Percentiles rank a stretch among this genome's conserved stretches.
Evolutionary conservation across 139 green algal species (phyloP).

Genomic region (Closterium sp.): DNA sequence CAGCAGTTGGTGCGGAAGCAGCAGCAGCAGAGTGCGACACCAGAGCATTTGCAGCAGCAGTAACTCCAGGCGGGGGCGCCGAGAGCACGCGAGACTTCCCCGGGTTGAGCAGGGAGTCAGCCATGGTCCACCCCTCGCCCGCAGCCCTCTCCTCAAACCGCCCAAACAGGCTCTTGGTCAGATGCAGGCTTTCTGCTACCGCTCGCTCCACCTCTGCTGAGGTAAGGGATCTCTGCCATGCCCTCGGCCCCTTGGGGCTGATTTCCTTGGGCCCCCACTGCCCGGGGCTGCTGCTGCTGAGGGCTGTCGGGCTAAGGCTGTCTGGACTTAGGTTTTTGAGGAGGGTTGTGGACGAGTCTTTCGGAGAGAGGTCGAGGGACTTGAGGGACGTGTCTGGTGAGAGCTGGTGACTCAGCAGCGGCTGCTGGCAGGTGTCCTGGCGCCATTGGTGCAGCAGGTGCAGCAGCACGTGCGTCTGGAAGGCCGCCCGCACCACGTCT

Average conservation of each 20-base stretch:
- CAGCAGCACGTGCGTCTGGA: conserved; percentile 52
- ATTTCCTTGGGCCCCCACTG: neutral
- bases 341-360: too few relatives aligned
- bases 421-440: neutral
- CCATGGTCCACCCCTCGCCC: neutral
- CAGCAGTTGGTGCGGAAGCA: neutral
- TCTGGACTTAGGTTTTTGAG: neutral
- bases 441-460: conserved; percentile 16
- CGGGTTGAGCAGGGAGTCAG: neutral
- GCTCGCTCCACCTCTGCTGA: neutral
- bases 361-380: neutral
- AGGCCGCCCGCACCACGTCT: conserved; percentile 66
- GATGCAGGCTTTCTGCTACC: neutral
- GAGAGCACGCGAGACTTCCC: neutral
- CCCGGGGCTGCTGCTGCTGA: neutral
- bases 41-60: neutral
- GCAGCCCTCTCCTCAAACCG: neutral
- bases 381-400: neutral
- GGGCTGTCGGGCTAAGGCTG: neutral
- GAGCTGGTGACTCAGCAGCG: neutral
- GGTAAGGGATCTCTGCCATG: neutral
- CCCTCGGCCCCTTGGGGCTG: neutral
- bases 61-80: too few relatives aligned
- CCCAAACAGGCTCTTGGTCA: neutral
- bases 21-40: neutral